A percentile compares a stretch with the other conserved stretches of the same genome.
Evolutionary conservation across 2,329 filamentous ascomycete genomes (phyloP).

Genomic region (Aspergillus piperis): DNA sequence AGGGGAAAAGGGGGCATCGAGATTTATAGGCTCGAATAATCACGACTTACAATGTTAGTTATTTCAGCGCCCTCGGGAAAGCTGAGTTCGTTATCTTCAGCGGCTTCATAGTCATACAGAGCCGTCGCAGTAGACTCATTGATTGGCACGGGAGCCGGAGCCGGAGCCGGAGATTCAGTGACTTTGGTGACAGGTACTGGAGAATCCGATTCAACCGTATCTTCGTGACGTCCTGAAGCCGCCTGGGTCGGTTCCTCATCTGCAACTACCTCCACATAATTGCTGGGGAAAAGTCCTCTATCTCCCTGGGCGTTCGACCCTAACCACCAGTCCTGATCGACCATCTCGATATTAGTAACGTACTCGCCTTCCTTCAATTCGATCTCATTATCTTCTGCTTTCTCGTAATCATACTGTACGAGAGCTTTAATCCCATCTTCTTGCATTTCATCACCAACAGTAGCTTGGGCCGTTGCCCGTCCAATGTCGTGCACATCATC

Average conservation of each 20-base stretch:
- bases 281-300: slow-evolving; percentile 89
- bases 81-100: slow-evolving; percentile 82
- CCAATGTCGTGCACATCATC: slow-evolving; percentile 62
- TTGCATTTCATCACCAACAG: slow-evolving; percentile 52
- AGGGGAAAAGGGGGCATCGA: background rate
- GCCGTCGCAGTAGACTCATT: slow-evolving; percentile 73
- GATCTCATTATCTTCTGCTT: slow-evolving; percentile 95
- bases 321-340: slow-evolving; percentile 99
- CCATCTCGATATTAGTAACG: slow-evolving; percentile 92
- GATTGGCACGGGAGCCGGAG: slow-evolving; percentile 19
- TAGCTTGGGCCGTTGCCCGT: slow-evolving; percentile 61
- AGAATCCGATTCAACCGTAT: slow-evolving; percentile 33
- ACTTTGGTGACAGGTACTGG: slow-evolving; percentile 40
- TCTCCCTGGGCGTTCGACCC: slow-evolving; percentile 84
- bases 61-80: slow-evolving; percentile 90
- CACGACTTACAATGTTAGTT: slow-evolving; percentile 67
- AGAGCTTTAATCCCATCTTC: slow-evolving; percentile 69
- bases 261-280: slow-evolving; percentile 87
- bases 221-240: slow-evolving; percentile 33
- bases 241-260: slow-evolving; percentile 47
- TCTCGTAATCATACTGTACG: slow-evolving; percentile 94
- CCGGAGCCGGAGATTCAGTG: slow-evolving; percentile 28
- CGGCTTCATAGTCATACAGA: slow-evolving; percentile 93
- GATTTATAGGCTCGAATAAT: background rate
- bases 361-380: slow-evolving; percentile 85